Evolutionary conservation across 352 stramenopile species (phyloP).

Genomic region (Globisporangium solare): DNA sequence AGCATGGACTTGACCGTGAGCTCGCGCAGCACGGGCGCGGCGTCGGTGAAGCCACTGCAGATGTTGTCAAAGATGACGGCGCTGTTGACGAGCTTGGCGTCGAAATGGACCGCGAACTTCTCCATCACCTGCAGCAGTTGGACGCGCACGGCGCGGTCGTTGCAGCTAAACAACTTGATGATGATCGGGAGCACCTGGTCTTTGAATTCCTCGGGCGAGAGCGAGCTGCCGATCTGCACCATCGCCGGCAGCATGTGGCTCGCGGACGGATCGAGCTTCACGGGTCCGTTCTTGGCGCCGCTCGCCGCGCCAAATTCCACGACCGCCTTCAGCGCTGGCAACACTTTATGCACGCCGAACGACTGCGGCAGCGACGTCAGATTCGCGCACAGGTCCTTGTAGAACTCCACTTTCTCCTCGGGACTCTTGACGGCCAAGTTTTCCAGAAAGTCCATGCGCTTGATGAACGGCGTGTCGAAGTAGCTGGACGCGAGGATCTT

Average conservation of each 20-base stretch:
- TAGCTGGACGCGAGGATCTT: slow-evolving; percentile 88
- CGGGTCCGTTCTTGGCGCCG: slow-evolving; percentile 46
- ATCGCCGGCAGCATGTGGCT: slow-evolving; percentile 87
- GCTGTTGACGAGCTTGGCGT: slow-evolving; percentile 90
- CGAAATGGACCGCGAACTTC: slow-evolving; percentile 84
- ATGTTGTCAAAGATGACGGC: slow-evolving; percentile 88
- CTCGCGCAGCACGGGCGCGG: slow-evolving; percentile 81
- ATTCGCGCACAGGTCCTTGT: slow-evolving; percentile 89
- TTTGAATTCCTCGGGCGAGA: slow-evolving; percentile 82
- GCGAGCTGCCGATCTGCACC: slow-evolving; percentile 78
- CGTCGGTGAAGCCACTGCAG: slow-evolving; percentile 89
- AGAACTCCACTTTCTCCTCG: slow-evolving; percentile 92
- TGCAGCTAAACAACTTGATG: slow-evolving; percentile 89
- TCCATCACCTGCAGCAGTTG: slow-evolving; percentile 92
- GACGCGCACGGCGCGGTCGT: slow-evolving; percentile 87
- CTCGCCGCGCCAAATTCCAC: slow-evolving; percentile 72
- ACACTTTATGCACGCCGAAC: slow-evolving; percentile 85
- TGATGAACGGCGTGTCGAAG: slow-evolving; percentile 92
- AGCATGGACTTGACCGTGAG: slow-evolving; percentile 92
- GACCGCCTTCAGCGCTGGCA: slow-evolving; percentile 77
- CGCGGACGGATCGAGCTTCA: slow-evolving; percentile 80
- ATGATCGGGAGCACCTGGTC: slow-evolving; percentile 86
- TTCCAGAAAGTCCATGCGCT: slow-evolving; percentile 91
- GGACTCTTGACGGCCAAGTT: slow-evolving; percentile 91
- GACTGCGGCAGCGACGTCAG: slow-evolving; percentile 55